Conservation (phyloP, 805 yeast species). For the Saitoella complicata region DNA sequence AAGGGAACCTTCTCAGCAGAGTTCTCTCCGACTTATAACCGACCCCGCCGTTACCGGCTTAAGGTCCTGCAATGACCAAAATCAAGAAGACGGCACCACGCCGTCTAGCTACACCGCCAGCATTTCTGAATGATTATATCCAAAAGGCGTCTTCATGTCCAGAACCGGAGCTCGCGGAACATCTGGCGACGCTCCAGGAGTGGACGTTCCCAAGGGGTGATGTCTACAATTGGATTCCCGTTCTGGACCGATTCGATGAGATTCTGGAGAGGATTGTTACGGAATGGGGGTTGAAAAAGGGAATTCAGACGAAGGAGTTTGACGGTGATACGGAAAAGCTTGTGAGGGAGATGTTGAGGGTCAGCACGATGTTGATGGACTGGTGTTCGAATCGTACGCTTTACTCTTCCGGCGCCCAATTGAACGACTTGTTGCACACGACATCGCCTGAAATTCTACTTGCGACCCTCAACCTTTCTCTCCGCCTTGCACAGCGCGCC, state of each 20-base stretch:
- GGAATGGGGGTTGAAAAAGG: conserved; percentile 34
- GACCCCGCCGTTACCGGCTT: no score
- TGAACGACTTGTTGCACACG: background rate
- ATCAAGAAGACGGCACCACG: no score
- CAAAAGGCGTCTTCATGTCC: no score
- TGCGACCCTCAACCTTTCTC: background rate
- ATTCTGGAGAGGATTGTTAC: conserved; percentile 38
- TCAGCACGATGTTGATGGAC: conserved; percentile 47
- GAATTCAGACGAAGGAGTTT: conserved; percentile 32
- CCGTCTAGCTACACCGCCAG: no score
- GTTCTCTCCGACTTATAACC: no score
- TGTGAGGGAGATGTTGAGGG: conserved; percentile 38
- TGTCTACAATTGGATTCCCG: conserved; percentile 58
- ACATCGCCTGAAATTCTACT: background rate
- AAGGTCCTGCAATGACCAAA: no score
- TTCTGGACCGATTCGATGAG: conserved; percentile 59
- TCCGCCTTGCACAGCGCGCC: background rate
- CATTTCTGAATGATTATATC: no score
- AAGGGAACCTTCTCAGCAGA: no score
- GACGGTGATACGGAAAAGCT: conserved; percentile 29
- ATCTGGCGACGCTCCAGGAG: no score
- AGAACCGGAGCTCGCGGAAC: no score
- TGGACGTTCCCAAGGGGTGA: conserved; percentile 59
- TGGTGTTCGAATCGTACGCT: conserved; percentile 52
- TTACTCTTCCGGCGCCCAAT: conserved; percentile 43